Conservation (phyloP, 176 grass and related monocot genomes). For the Musa acuminata region DNA sequence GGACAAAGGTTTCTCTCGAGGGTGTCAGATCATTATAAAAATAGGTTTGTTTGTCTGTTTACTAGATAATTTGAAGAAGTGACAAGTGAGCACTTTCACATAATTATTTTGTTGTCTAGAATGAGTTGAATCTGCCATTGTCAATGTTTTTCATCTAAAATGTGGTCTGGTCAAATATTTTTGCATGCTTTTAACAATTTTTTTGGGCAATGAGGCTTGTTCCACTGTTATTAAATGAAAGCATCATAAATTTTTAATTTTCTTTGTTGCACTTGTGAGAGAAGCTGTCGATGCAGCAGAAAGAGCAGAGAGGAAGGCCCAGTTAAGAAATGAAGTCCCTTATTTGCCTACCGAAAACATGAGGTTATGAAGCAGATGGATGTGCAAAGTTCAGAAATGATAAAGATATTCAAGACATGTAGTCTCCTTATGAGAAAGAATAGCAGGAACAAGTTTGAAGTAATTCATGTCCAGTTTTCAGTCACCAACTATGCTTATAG, state of each 20-base stretch:
- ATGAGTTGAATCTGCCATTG: too few relatives aligned
- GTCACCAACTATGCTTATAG: background rate
- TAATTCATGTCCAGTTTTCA: background rate
- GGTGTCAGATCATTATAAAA: background rate
- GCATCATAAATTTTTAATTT: background rate
- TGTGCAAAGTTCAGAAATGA: background rate
- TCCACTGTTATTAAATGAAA: background rate
- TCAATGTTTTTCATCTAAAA: too few relatives aligned
- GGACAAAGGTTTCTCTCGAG: background rate
- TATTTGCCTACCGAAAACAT: background rate
- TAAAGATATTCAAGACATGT: background rate
- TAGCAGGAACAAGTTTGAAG: background rate
- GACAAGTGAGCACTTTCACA: too few relatives aligned
- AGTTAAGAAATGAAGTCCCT: constrained; percentile 57
- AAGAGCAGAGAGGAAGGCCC: constrained; percentile 84
- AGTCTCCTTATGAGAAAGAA: background rate
- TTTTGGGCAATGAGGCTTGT: background rate
- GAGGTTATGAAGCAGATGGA: background rate
- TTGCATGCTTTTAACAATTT: background rate
- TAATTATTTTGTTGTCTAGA: too few relatives aligned
- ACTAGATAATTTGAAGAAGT: too few relatives aligned
- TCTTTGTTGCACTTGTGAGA: constrained; percentile 44
- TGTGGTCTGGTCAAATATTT: too few relatives aligned
- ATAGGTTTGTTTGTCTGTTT: background rate
- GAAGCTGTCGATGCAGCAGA: constrained; percentile 66